Base-by-base conservation (phyloP, 106 monocot genomes). In the Triglochin maritima region DNA sequence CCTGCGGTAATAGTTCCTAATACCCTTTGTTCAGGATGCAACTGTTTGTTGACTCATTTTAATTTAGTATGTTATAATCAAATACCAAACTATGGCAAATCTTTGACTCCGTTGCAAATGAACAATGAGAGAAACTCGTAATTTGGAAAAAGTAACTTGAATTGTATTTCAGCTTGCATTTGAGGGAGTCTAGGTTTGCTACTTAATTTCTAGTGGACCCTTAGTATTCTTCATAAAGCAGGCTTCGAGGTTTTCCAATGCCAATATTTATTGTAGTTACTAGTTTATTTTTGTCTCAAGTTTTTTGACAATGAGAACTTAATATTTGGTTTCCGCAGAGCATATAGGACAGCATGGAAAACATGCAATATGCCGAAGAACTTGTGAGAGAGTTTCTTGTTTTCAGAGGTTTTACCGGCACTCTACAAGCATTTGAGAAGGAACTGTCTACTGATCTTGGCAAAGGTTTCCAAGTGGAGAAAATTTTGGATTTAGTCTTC, bases 361-460 rank as follows among this genome's bases (percentile, higher is more conserved):
- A 96, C 60, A 90, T 96, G 85, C 85, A 74, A 10, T 88, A 84
- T 76, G 90, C 90, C 54, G 95, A 96, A 79, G 88, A 85, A 55
- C 83, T 96, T 69, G 51, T 96, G 59, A 85, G 86, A 60, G 96
- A 96, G 69, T 96, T 96, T 75, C 85, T 96, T 60, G 74, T 91
- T 9, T 96, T 96, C 71, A 83, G 91, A 76, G 96, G 96, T 50
- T 96, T 96, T 59, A 91, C 91, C 49, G 73, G 65, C 67, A 86
- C 96, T 3, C 71, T 98, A 3, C 86, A 91, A 78, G 60, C 72
- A 7, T 98, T 84, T 56, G 91, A 98, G 67, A 76, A 76, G 17
- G 96, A 98, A 66, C 71, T 91, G 61, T 73, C 84, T 13, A 80
- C 91, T 6, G 96, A 98, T 68, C 80, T 98, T 55, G 96, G 88